These are phyloP conservation scores for Neurospora hispaniola DNA, from an alignment of 495 filamentous ascomycete species.

Conservation along the genomic window DNA sequence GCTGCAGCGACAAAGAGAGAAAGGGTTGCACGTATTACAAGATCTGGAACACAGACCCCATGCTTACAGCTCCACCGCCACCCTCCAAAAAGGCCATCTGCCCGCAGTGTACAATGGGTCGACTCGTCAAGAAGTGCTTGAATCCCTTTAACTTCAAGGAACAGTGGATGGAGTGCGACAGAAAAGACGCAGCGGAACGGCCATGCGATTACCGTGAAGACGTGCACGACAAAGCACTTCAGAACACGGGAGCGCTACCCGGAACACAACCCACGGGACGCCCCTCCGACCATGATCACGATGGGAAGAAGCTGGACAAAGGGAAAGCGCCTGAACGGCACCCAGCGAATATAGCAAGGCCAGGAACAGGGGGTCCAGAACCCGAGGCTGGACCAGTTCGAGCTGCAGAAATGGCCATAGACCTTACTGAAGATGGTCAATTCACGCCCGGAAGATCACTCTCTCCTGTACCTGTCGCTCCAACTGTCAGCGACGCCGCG, in stretches of 20 bases:
- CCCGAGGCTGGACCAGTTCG: neutral
- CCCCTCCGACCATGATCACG: neutral
- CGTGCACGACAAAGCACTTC: neutral
- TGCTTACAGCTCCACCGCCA: neutral
- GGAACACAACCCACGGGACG: neutral
- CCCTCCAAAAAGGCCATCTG: neutral
- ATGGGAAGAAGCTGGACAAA: neutral
- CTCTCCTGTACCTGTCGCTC: neutral
- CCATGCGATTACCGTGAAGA: slow-evolving; percentile 4
- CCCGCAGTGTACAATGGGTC: slow-evolving; percentile 1
- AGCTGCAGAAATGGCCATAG: neutral
- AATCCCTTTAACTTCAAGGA: slow-evolving; percentile 4
- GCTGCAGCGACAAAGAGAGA: slow-evolving; percentile 8
- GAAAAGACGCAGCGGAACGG: slow-evolving; percentile 1
- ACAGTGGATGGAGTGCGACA: slow-evolving; percentile 1
- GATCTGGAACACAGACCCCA: slow-evolving; percentile 2
- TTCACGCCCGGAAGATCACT: neutral
- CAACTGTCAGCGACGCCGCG: neutral
- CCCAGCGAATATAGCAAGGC: neutral
- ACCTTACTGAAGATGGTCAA: neutral
- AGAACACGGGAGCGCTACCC: neutral
- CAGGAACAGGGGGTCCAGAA: neutral
- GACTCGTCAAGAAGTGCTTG: neutral
- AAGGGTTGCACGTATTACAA: slow-evolving; percentile 5
- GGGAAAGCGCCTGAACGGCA: neutral